Conservation (phyloP, 106 monocot species). For the Narthecium ossifragum region DNA sequence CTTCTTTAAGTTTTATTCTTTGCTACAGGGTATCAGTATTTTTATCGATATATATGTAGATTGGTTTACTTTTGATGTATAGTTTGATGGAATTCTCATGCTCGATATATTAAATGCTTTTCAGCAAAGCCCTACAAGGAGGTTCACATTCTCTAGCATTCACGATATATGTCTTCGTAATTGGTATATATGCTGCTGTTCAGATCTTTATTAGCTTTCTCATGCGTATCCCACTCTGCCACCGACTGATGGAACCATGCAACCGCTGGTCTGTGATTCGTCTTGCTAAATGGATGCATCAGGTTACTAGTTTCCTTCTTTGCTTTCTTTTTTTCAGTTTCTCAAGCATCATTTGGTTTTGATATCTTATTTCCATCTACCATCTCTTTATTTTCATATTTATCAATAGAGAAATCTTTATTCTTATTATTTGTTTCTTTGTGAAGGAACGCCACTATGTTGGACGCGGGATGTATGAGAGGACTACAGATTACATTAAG, state of each 20-base stretch:
- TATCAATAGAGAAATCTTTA: no score
- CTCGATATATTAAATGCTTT: conserved; percentile 4
- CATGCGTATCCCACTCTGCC: conserved; percentile 64
- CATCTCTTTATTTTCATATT: neutral
- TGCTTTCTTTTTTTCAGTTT: neutral
- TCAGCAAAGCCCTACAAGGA: conserved; percentile 67
- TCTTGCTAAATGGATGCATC: conserved; percentile 83
- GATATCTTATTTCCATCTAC: neutral
- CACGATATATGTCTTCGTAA: conserved; percentile 81
- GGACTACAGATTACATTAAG: conserved; percentile 74
- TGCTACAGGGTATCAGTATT: no score
- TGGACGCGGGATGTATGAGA: conserved; percentile 93
- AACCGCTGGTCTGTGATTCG: conserved; percentile 70
- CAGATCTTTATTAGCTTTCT: conserved; percentile 60
- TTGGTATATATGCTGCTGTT: conserved; percentile 64
- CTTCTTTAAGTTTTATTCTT: no score
- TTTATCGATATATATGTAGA: no score
- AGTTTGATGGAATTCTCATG: neutral
- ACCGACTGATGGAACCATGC: conserved; percentile 49
- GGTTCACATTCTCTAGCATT: conserved; percentile 58
- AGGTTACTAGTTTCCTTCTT: conserved; percentile 35
- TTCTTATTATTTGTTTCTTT: conserved; percentile 7
- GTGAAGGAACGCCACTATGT: conserved; percentile 90
- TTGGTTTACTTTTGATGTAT: neutral
- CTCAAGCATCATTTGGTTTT: neutral